phyloP scores from a whole-genome alignment of 1,284 basidiomycete species.

The Pseudozyma sp. region DNA sequence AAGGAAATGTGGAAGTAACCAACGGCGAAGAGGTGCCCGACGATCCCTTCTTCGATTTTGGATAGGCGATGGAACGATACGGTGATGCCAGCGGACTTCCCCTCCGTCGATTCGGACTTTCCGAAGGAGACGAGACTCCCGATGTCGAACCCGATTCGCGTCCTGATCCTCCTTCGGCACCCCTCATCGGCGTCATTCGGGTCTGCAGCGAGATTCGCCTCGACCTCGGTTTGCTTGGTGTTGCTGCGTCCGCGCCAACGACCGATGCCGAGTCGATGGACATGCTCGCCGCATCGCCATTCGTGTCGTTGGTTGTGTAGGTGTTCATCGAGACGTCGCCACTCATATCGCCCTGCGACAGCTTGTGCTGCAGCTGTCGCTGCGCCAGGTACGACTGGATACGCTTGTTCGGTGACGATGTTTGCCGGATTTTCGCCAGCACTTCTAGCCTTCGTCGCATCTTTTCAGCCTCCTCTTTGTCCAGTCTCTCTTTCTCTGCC shows the following conservation, averaged over 20 bases:
- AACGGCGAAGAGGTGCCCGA: slow-evolving; percentile 20
- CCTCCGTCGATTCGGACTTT: slow-evolving; percentile 22
- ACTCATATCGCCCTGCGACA: slow-evolving; percentile 23
- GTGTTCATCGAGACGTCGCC: slow-evolving; percentile 30
- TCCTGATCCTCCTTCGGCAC: neutral
- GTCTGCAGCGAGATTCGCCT: slow-evolving; percentile 33
- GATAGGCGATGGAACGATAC: slow-evolving; percentile 32
- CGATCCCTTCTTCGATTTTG: slow-evolving; percentile 21
- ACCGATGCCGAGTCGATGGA: slow-evolving; percentile 30
- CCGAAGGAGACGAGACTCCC: slow-evolving; percentile 18
- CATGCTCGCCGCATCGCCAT: slow-evolving; percentile 23
- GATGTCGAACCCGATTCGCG: slow-evolving; percentile 8
- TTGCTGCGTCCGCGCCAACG: slow-evolving; percentile 6
- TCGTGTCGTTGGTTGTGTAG: slow-evolving; percentile 15
- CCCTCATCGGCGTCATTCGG: slow-evolving; percentile 20
- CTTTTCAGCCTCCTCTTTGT: slow-evolving; percentile 42
- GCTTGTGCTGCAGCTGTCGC: slow-evolving; percentile 21
- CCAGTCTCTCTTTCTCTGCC: slow-evolving; percentile 31
- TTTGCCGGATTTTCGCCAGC: slow-evolving; percentile 48
- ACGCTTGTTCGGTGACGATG: slow-evolving; percentile 39
- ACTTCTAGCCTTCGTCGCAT: slow-evolving; percentile 44
- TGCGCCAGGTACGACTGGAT: slow-evolving; percentile 33
- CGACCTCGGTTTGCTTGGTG: slow-evolving; percentile 26
- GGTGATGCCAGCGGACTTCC: slow-evolving; percentile 34
- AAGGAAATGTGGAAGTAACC: slow-evolving; percentile 14